A percentile compares a stretch with the other conserved stretches of the same genome.
These are phyloP conservation scores for Vachellia pachyceras DNA, from an alignment of 306 rosid genomes.

Conservation along the genomic window DNA sequence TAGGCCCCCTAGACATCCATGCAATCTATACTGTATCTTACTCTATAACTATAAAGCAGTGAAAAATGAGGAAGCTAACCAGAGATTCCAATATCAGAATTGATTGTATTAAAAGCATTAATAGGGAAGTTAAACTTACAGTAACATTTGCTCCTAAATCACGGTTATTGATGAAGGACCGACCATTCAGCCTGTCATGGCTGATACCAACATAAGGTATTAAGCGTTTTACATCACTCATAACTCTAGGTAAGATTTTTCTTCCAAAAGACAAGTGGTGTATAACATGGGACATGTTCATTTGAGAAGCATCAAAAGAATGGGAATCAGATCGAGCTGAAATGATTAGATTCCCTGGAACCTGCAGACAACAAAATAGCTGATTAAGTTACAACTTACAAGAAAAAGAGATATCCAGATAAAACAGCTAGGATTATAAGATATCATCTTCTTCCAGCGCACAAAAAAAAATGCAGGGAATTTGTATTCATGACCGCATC, in stretches of 20 bases:
- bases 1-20: slow-evolving; percentile 1
- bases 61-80: slow-evolving; percentile 24
- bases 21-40: slow-evolving; percentile 17
- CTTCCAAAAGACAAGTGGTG: slow-evolving; percentile 82
- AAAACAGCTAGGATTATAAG: neutral
- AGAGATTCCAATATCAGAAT: slow-evolving; percentile 33
- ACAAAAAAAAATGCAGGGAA: slow-evolving; percentile 22
- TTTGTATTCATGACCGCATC: slow-evolving; percentile 28
- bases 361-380: slow-evolving; percentile 56
- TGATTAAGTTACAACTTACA: slow-evolving; percentile 29
- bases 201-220: slow-evolving; percentile 81
- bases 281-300: slow-evolving; percentile 96
- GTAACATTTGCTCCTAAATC: slow-evolving; percentile 81
- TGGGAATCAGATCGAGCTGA: slow-evolving; percentile 90
- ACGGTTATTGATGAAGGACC: slow-evolving; percentile 72
- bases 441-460: slow-evolving; percentile 18
- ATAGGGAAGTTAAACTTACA: slow-evolving; percentile 61
- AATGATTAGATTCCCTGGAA: slow-evolving; percentile 85
- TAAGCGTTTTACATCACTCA: slow-evolving; percentile 74
- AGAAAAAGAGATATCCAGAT: slow-evolving; percentile 3
- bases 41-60: slow-evolving; percentile 25
- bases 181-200: slow-evolving; percentile 88
- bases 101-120: slow-evolving; percentile 24
- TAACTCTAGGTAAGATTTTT: slow-evolving; percentile 64
- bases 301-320: slow-evolving; percentile 90